phyloP scores from a whole-genome alignment of 306 rosid genomes.

The Quercus suber region DNA sequence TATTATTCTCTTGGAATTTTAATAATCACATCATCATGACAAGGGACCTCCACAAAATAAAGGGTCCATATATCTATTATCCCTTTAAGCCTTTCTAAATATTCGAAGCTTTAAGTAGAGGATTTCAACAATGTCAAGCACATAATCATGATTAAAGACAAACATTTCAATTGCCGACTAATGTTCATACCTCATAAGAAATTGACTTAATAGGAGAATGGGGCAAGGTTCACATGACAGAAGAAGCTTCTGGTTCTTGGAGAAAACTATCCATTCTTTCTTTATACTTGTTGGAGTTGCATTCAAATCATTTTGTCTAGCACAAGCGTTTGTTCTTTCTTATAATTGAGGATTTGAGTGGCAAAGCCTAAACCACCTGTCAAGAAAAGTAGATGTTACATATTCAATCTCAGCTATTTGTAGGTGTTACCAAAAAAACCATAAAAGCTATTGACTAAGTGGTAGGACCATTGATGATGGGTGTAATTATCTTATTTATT shows the following conservation, averaged over 20 bases:
- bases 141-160: conserved; percentile 26
- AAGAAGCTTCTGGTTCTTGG: conserved; percentile 16
- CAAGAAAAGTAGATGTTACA: conserved; percentile 14
- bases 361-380: conserved; percentile 23
- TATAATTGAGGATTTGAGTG: conserved; percentile 35
- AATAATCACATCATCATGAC: conserved; percentile 1
- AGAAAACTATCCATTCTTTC: conserved; percentile 25
- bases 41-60: conserved; percentile 4
- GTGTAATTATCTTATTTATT: not conserved
- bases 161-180: conserved; percentile 5
- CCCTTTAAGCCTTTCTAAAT: conserved; percentile 5
- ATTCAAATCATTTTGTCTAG: conserved; percentile 65
- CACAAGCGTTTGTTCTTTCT: conserved; percentile 38
- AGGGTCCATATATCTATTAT: not conserved
- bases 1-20: conserved; percentile 4
- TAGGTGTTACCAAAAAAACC: too few relatives aligned
- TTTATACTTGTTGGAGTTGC: conserved; percentile 22
- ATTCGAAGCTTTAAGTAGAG: conserved; percentile 4
- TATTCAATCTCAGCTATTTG: conserved; percentile 14
- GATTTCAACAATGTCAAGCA: conserved; percentile 18
- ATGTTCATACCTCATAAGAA: conserved; percentile 13
- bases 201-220: not conserved
- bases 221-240: conserved; percentile 31
- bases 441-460: conserved; percentile 28
- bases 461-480: conserved; percentile 37